Evolutionary conservation across 768 basidiomycete genomes (phyloP).

Genomic region (Grammothele lineata): DNA sequence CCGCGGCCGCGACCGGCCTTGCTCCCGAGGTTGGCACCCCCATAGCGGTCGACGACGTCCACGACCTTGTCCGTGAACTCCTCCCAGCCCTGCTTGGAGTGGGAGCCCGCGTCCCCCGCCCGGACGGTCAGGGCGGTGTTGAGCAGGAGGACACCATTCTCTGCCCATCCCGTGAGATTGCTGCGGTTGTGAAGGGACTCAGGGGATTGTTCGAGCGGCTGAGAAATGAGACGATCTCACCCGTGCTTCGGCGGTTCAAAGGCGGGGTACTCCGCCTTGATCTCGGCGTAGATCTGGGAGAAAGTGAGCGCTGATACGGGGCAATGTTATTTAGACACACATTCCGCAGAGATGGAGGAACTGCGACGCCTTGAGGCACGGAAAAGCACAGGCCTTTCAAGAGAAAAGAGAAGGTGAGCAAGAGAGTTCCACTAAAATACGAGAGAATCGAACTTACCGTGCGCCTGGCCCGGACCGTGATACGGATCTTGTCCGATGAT

Average conservation of each 20-base stretch:
- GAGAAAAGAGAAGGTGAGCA: too few species aligned
- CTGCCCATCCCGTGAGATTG: constrained; percentile 76
- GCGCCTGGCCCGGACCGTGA: constrained; percentile 76
- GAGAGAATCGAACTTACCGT: constrained; percentile 48
- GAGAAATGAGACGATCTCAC: constrained; percentile 49
- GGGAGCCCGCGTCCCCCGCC: constrained; percentile 71
- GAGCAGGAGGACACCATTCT: constrained; percentile 83
- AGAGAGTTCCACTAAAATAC: neutral
- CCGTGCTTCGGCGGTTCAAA: constrained; percentile 82
- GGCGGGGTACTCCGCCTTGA: constrained; percentile 75
- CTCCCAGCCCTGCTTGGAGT: constrained; percentile 88
- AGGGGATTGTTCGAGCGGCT: too few species aligned
- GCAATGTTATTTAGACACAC: constrained; percentile 34
- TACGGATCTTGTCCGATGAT: constrained; percentile 92
- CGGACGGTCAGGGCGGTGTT: constrained; percentile 92
- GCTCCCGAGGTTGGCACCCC: constrained; percentile 56
- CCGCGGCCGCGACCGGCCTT: constrained; percentile 60
- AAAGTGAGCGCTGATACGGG: constrained; percentile 11
- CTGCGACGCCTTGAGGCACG: constrained; percentile 68
- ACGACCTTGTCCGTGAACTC: constrained; percentile 82
- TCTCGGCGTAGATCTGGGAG: constrained; percentile 79
- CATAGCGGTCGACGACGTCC: constrained; percentile 71
- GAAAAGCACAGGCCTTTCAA: constrained; percentile 92
- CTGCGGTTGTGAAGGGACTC: too few species aligned
- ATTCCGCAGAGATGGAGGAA: constrained; percentile 83